Conservation (phyloP, 73 alveolate species). For the Paramecium sexaurelia region DNA sequence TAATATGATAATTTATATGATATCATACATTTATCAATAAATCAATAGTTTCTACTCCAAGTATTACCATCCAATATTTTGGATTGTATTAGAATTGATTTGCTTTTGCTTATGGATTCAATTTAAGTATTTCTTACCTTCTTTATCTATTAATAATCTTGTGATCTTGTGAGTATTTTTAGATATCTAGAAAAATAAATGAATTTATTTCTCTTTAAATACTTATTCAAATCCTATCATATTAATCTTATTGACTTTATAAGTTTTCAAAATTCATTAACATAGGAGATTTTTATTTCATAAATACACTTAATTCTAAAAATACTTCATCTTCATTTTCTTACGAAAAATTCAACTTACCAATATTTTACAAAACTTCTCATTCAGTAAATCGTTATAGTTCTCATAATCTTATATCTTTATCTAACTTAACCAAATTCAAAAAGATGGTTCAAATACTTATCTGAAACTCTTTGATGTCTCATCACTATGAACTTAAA, state of each 20-base stretch:
- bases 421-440: constrained; percentile 13
- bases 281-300: constrained; percentile 49
- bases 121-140: constrained; percentile 61
- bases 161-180: constrained; percentile 22
- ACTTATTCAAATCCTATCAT: constrained; percentile 61
- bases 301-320: constrained; percentile 66
- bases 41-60: constrained; percentile 68
- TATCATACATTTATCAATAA: neutral
- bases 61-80: constrained; percentile 50
- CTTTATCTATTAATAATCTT: constrained; percentile 45
- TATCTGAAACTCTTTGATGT: constrained; percentile 76
- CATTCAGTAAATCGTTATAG: constrained; percentile 25
- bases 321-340: constrained; percentile 67
- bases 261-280: constrained; percentile 28
- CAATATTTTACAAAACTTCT: neutral
- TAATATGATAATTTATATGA: neutral
- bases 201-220: constrained; percentile 33
- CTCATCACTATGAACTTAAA: constrained; percentile 75
- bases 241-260: constrained; percentile 36
- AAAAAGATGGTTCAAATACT: neutral
- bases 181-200: neutral
- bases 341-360: constrained; percentile 54
- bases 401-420: neutral
- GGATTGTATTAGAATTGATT: constrained; percentile 10
- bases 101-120: constrained; percentile 64